phyloP scores from a whole-genome alignment of 768 basidiomycete genomes.

The Leucocoprinus leucothites region DNA sequence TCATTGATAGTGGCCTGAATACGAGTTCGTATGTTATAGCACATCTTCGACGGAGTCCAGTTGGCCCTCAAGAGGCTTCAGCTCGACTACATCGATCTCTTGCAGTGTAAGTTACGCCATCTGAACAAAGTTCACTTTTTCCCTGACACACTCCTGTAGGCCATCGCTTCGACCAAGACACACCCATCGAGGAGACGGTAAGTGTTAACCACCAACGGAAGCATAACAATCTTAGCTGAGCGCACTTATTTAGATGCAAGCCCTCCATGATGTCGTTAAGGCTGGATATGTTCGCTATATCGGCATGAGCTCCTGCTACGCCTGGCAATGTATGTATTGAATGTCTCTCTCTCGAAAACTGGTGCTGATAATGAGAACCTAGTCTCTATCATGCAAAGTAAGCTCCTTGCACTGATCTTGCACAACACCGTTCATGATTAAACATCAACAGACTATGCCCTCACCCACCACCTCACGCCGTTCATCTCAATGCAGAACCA shows the following conservation, averaged over 20 bases:
- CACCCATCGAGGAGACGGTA: slow-evolving; percentile 57
- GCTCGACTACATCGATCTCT: slow-evolving; percentile 72
- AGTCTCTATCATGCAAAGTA: slow-evolving; percentile 60
- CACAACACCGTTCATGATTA: neutral
- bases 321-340: slow-evolving; percentile 47
- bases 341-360: neutral
- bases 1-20: too few relatives aligned
- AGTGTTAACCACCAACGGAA: neutral
- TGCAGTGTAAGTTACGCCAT: slow-evolving; percentile 51
- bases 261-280: slow-evolving; percentile 63
- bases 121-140: neutral
- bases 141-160: slow-evolving; percentile 23
- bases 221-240: neutral
- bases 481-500: slow-evolving; percentile 75
- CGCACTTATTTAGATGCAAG: slow-evolving; percentile 49
- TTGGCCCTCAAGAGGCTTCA: slow-evolving; percentile 63
- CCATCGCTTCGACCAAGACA: slow-evolving; percentile 54
- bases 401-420: slow-evolving; percentile 4
- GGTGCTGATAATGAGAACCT: neutral
- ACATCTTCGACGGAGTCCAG: slow-evolving; percentile 71
- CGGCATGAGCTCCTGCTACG: slow-evolving; percentile 55
- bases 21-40: slow-evolving; percentile 37
- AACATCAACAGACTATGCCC: slow-evolving; percentile 48
- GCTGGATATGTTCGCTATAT: slow-evolving; percentile 62
- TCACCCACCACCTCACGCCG: slow-evolving; percentile 51